Conservation (phyloP, 2,329 filamentous ascomycete genomes). For the Byssoonygena ceratinophila region DNA sequence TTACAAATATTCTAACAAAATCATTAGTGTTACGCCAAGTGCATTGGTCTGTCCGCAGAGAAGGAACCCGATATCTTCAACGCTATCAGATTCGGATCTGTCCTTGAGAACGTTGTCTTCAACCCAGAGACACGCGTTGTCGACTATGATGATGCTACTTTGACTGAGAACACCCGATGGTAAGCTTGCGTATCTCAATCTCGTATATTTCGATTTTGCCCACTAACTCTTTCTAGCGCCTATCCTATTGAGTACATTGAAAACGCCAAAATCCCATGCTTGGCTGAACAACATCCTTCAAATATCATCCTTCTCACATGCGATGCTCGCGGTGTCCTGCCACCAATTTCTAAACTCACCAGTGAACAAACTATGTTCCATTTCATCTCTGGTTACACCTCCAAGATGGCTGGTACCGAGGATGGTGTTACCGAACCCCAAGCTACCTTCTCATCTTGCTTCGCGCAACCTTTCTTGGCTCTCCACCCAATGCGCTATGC, state of each 20-base stretch:
- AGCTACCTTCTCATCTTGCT: slow-evolving; percentile 98
- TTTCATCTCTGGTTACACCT: slow-evolving; percentile 99
- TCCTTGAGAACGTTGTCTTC: slow-evolving; percentile 98
- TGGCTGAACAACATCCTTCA: slow-evolving; percentile 74
- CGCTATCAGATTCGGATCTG: slow-evolving; percentile 92
- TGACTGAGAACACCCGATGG: slow-evolving; percentile 97
- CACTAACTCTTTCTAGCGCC: slow-evolving; percentile 41
- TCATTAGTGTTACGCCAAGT: slow-evolving; percentile 82
- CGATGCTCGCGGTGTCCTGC: slow-evolving; percentile 92
- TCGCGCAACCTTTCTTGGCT: slow-evolving; percentile 96
- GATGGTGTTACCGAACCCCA: slow-evolving; percentile 94
- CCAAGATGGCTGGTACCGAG: slow-evolving; percentile 99
- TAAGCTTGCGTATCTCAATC: slow-evolving; percentile 19
- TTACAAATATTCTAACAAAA: slow-evolving; percentile 11
- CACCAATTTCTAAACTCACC: slow-evolving; percentile 94
- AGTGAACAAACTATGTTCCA: slow-evolving; percentile 98
- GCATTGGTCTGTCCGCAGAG: slow-evolving; percentile 90
- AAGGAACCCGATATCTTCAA: slow-evolving; percentile 98
- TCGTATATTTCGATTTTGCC: slow-evolving; percentile 16
- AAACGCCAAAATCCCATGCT: slow-evolving; percentile 97
- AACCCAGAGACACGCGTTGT: slow-evolving; percentile 79
- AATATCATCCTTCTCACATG: slow-evolving; percentile 99
- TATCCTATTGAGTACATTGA: slow-evolving; percentile 99
- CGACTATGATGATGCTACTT: slow-evolving; percentile 87
- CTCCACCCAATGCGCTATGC: slow-evolving; percentile 99